phyloP scores from a whole-genome alignment of 1,284 basidiomycete species.

The Moesziomyces parantarcticus region DNA sequence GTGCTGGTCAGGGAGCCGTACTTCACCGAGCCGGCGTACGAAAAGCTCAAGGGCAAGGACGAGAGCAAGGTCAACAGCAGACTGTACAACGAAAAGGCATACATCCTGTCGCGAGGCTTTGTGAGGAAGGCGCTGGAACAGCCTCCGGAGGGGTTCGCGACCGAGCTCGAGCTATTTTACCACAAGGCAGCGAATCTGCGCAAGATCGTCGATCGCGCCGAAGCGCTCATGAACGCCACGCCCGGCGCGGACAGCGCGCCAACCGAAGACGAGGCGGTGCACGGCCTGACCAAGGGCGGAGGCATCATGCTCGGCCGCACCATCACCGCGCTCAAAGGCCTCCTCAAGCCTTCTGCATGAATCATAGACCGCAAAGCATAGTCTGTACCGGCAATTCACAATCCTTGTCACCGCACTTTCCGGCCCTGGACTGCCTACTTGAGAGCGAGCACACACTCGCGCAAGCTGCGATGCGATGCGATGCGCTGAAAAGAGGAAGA shows the following conservation, averaged over 20 bases:
- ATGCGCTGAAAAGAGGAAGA: neutral
- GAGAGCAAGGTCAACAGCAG: slow-evolving; percentile 81
- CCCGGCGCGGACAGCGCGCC: slow-evolving; percentile 46
- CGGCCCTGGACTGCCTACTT: no score
- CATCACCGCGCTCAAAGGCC: slow-evolving; percentile 11
- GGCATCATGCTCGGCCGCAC: slow-evolving; percentile 41
- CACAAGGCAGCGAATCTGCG: slow-evolving; percentile 17
- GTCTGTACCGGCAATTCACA: no score
- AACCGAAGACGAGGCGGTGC: slow-evolving; percentile 58
- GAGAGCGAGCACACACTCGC: neutral
- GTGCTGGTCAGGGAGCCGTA: slow-evolving; percentile 91
- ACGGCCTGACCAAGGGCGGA: slow-evolving; percentile 41
- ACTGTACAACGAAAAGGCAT: slow-evolving; percentile 89
- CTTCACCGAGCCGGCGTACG: slow-evolving; percentile 45
- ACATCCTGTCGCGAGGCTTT: slow-evolving; percentile 87
- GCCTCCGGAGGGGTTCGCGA: slow-evolving; percentile 77
- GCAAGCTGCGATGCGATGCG: neutral
- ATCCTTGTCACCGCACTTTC: no score
- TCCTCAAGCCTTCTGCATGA: no score
- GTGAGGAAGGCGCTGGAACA: slow-evolving; percentile 84
- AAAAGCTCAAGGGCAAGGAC: slow-evolving; percentile 73
- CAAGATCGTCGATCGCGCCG: slow-evolving; percentile 26
- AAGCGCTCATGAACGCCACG: slow-evolving; percentile 9
- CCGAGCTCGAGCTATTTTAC: slow-evolving; percentile 82
- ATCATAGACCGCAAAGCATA: no score